Base-by-base conservation (phyloP, 805 yeast species). In the Pichia deserticola region DNA sequence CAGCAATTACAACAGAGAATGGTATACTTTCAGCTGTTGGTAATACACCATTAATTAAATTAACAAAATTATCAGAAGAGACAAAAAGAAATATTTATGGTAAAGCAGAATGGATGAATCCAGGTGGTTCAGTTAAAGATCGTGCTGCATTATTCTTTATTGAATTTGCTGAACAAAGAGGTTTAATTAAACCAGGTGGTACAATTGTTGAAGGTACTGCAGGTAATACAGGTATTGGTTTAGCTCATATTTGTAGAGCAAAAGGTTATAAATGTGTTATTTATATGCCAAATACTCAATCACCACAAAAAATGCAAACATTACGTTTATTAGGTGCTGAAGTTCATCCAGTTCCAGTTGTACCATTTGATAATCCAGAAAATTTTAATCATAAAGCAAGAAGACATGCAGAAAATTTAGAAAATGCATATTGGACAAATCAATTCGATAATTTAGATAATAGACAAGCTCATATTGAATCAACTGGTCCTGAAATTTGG, bases 191-290 rank as follows among this genome's bases (percentile, higher is more conserved):
- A 53, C 78, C 89, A 5, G 95, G 95, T 20, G 96, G 95, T 35
- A 89, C 96, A 1, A 79, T 89, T 33, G 89, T 89, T 29, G 97
- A 89, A 67, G 96, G 96, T 12, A 88, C 96, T n/a, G 97, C 97
- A 4, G 97, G 97, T 41, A 89, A 89, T 69, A 89, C 97, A 15
- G 97, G 96, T 33, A 89, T 89, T 58, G 96, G 96, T 1, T 71
- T 89, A 49, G 97, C 96, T 5, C 82, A 77, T 60, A 81, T 84
- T 44, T 86, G 95, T 64, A 74, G 95, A 37, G 78, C 92, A 44
- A 79, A 84, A 57, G 96, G 96, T 37, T 89, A 89, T 72, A 79
- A 84, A 53, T 82, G 95, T 66, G 82, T 89, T 48, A 86, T 89
- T 51, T 89, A 87, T 72, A 89, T 89, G 89, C 97, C 97, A 52